Percentiles rank a stretch among this genome's conserved stretches.
Evolutionary conservation across 805 yeast genomes (phyloP).

Genomic region (Lachancea cidri): DNA sequence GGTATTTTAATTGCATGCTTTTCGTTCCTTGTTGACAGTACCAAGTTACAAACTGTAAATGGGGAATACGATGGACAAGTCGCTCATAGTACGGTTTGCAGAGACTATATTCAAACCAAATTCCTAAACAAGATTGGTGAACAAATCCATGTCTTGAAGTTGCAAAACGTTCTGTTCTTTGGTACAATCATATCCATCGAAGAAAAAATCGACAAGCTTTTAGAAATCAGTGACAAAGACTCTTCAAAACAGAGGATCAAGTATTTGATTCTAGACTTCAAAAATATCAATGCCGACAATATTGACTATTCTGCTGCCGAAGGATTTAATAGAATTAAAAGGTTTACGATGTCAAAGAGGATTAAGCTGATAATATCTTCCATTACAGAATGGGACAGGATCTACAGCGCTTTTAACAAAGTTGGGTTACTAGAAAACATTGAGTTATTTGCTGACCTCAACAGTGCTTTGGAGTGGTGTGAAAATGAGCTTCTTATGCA

Average conservation of each 20-base stretch:
- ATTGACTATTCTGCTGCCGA: slow-evolving; percentile 96
- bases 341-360: slow-evolving; percentile 62
- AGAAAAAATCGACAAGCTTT: slow-evolving; percentile 56
- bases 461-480: slow-evolving; percentile 93
- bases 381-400: slow-evolving; percentile 59
- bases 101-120: slow-evolving; percentile 85
- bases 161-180: slow-evolving; percentile 86
- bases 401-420: slow-evolving; percentile 68
- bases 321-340: slow-evolving; percentile 82
- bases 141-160: slow-evolving; percentile 81
- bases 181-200: slow-evolving; percentile 95
- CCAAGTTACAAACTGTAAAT: slow-evolving; percentile 72
- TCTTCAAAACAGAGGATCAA: slow-evolving; percentile 54
- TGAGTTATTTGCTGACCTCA: slow-evolving; percentile 68
- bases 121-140: slow-evolving; percentile 82
- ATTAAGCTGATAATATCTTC: slow-evolving; percentile 77
- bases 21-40: slow-evolving; percentile 91
- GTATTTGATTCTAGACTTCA: slow-evolving; percentile 79
- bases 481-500: slow-evolving; percentile 73
- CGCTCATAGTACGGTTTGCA: slow-evolving; percentile 85
- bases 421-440: slow-evolving; percentile 70
- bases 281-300: slow-evolving; percentile 59
- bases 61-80: slow-evolving; percentile 82
- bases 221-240: slow-evolving; percentile 46
- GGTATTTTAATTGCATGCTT: slow-evolving; percentile 90